A percentile compares a stretch with the other conserved stretches of the same genome.
phyloP scores from a whole-genome alignment of 2,329 filamentous ascomycete genomes.

The Stagonosporopsis tanaceti region DNA sequence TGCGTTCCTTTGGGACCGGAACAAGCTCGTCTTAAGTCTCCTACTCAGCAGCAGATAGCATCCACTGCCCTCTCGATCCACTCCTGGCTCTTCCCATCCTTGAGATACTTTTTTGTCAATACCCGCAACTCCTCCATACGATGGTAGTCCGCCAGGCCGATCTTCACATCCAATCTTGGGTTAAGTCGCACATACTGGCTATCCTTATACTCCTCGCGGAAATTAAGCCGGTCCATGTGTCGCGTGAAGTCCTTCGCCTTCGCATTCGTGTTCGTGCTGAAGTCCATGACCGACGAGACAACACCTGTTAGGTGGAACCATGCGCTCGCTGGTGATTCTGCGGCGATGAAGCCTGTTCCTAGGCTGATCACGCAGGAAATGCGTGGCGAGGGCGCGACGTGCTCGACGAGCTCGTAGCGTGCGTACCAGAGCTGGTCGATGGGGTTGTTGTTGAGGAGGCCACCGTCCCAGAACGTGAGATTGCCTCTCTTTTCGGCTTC shows the following conservation, averaged over 20 bases:
- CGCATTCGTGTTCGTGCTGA: not conserved
- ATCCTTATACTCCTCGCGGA: not conserved
- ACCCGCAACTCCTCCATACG: not conserved
- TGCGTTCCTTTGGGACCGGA: too few relatives aligned
- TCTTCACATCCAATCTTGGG: not conserved
- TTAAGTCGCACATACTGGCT: not conserved
- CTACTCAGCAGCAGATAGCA: too few relatives aligned
- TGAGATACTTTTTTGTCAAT: not conserved
- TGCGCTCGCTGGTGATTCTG: not conserved
- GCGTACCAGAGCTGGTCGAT: conserved; percentile 13
- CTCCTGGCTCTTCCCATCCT: not conserved
- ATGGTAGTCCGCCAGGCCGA: not conserved
- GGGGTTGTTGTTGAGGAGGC: conserved; percentile 13
- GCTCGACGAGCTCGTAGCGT: conserved; percentile 2
- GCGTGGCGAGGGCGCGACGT: not conserved
- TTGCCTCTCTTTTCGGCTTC: not conserved
- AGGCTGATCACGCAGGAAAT: conserved; percentile 12
- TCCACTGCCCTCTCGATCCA: conserved; percentile 1
- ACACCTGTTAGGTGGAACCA: not conserved
- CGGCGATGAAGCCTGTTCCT: not conserved
- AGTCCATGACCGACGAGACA: not conserved
- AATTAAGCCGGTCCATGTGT: not conserved
- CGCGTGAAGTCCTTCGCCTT: conserved; percentile 1
- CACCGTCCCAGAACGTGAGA: conserved; percentile 11
- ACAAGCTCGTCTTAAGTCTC: too few relatives aligned